Base-by-base conservation (phyloP, 2,329 filamentous ascomycete species). In the Rutstroemia sp. region DNA sequence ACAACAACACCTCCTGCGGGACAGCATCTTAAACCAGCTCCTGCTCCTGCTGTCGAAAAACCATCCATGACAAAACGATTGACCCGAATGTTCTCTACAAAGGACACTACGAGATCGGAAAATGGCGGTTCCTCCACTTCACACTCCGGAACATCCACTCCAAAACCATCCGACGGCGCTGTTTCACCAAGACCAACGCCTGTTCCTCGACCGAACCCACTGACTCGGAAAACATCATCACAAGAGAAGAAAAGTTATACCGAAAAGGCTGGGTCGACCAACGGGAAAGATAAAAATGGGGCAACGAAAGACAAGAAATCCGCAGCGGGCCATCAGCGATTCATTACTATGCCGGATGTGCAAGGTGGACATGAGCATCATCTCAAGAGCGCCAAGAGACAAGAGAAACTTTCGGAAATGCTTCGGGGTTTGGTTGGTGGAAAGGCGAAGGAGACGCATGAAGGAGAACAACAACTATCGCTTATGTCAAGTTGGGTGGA, bases 401-500 rank as follows among this genome's bases (percentile, higher is more conserved):
- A 99, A 72, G 92, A 99, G 73, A 97, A 96, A 74, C 78, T 99
- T 56, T 87, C 88, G 19, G 91, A 95, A 71, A 89, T 97, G 83
- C 87, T 95, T 72, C 87, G 91, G 64, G 86, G 87, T 64, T 81
- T 96, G 65, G 80, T 97, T 53, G 77, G 79, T 57, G 90, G 89
- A 61, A 90, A 88, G 72, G 92, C 89, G 73, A 87, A 88, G 69
- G 78, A 85, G 4, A 72, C 68, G 23, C 76, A 76, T 16, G 78
- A 83, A 60, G 78, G 80, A 27, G 88, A 94, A 59, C 83, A 89
- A 68, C 90, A 95, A 63, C 76, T 97, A 47, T 97, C 92, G 7
- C 80, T 99, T 56, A 94, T 97, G 75, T 94, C 92, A 27, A 92
- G 84, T 65, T 97, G 92, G 92, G 92, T 96, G 56, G 92, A 96